Evolutionary conservation across 1,284 basidiomycete species (phyloP).

Genomic region (Puccinia polysora): DNA sequence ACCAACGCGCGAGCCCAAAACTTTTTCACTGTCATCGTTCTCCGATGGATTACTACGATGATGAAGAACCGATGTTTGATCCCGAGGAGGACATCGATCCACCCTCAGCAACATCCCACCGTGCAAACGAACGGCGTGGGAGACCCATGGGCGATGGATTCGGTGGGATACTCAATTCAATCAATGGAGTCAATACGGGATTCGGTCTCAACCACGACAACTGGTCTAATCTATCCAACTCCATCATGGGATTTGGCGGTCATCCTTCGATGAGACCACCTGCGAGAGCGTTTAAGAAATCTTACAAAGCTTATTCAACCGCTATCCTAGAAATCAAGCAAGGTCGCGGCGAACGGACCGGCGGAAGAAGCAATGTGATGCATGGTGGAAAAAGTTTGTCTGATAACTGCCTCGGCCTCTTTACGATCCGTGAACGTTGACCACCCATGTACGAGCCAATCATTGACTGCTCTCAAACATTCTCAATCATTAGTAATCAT

Average conservation of each 20-base stretch:
- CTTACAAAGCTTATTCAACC: constrained; percentile 60
- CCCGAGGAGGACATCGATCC: constrained; percentile 11
- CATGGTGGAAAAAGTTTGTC: constrained; percentile 89
- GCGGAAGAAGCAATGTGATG: constrained; percentile 76
- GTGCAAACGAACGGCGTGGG: not conserved
- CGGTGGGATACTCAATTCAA: constrained; percentile 29
- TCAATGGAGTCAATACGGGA: constrained; percentile 15
- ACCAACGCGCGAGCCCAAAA: too few species aligned
- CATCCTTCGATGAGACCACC: constrained; percentile 53
- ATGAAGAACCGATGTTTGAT: constrained; percentile 33
- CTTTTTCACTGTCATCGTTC: too few species aligned
- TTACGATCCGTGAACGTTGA: too few species aligned
- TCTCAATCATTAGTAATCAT: constrained; percentile 30
- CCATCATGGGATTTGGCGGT: constrained; percentile 45
- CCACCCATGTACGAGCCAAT: too few species aligned
- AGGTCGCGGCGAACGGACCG: constrained; percentile 66
- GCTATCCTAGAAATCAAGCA: constrained; percentile 51
- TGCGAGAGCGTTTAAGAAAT: constrained; percentile 69
- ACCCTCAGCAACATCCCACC: not conserved
- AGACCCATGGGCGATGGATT: constrained; percentile 21
- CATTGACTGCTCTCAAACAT: too few species aligned
- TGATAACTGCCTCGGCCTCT: not conserved
- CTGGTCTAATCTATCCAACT: constrained; percentile 16
- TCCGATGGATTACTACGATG: constrained; percentile 38
- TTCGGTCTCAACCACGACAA: constrained; percentile 21